Base-by-base conservation (phyloP, 2,329 filamentous ascomycete species). In the Aspergillus amoenus region DNA sequence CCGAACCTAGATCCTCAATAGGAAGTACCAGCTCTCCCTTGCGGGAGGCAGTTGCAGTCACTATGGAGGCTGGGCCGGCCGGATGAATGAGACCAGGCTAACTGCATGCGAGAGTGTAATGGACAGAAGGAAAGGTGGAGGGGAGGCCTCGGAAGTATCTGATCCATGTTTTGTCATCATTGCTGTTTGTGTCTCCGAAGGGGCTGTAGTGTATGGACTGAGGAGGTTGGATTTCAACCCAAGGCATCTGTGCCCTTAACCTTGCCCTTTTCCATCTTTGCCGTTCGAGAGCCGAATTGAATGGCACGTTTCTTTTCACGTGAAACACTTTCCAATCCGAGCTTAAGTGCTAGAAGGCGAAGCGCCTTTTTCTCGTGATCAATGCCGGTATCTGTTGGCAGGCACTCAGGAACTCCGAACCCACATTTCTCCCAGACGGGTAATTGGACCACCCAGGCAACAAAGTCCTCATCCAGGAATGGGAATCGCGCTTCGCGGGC, bases 241-340 rank as follows among this genome's bases (percentile, higher is more conserved):
- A 78, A 63, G 6, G 84, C 65, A 46, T 85, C 83, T 3, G 89
- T 91, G 0, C 89, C 89, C 66, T 88, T 91, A 12, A 83, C 83
- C 66, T 79, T 84, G 39, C 79, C 76, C 46, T 68, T 75, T 69
- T 91, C 87, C 86, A 93, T 93, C 77, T 93, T 94, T 13, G 90
- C 90, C 3, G 90, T 93, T 64, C 89, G 81, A 3, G 90, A 86
- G 13, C 90, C 90, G 68, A 94, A 94, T 73, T 94, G 90, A 57
- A 93, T 92, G 17, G 93, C 93, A 68, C 93, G 82, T 76, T 99
- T 99, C 81, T 94, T 96, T 75, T 97, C 93, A n/a, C 78, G 77
- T 4, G 93, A 88, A 2, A 92, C 90, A 5, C 75, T 76, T 2
- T 72, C 72, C 84, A 97, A 87, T 3, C 88, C 89, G 37, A 97